A percentile compares a stretch with the other conserved stretches of the same genome.
These are phyloP conservation scores for Calendula officinalis DNA, from an alignment of 129 eudicot genomes.

Conservation along the genomic window DNA sequence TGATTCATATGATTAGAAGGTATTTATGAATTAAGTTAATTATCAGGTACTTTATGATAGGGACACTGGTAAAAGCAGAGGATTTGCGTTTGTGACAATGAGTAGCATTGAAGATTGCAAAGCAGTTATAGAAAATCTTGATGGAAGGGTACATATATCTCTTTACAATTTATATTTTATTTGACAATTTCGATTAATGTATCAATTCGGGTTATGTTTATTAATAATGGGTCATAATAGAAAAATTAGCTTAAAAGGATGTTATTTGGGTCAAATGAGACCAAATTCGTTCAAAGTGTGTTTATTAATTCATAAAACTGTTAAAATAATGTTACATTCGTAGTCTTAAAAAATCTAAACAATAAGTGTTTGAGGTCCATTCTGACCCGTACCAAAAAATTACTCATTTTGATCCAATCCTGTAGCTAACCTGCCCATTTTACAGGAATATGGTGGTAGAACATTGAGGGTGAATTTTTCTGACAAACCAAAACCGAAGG, in stretches of 20 bases:
- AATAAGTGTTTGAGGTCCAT: too few relatives aligned
- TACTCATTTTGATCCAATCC: too few relatives aligned
- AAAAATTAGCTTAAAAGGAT: too few relatives aligned
- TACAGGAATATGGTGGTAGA: conserved; percentile 85
- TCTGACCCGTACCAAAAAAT: too few relatives aligned
- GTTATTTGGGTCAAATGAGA: too few relatives aligned
- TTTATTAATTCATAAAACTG: too few relatives aligned
- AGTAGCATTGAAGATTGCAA: conserved; percentile 76
- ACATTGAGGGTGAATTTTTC: conserved; percentile 81
- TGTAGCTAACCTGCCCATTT: background rate
- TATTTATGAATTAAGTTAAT: conserved; percentile 15
- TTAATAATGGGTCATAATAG: too few relatives aligned
- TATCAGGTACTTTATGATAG: conserved; percentile 74
- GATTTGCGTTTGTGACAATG: conserved; percentile 97
- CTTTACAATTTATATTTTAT: background rate
- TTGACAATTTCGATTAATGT: too few relatives aligned
- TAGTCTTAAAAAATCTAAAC: too few relatives aligned
- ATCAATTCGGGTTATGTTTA: too few relatives aligned
- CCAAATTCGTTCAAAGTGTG: too few relatives aligned
- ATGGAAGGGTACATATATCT: conserved; percentile 56
- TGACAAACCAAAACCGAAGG: conserved; percentile 75
- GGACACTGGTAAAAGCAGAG: conserved; percentile 84
- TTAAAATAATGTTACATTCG: too few relatives aligned
- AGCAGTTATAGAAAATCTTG: conserved; percentile 72
- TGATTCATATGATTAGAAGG: background rate